Percentiles rank a stretch among this genome's conserved stretches.
phyloP scores from a whole-genome alignment of 2,329 filamentous ascomycete species.

The Neonectria coccinea region DNA sequence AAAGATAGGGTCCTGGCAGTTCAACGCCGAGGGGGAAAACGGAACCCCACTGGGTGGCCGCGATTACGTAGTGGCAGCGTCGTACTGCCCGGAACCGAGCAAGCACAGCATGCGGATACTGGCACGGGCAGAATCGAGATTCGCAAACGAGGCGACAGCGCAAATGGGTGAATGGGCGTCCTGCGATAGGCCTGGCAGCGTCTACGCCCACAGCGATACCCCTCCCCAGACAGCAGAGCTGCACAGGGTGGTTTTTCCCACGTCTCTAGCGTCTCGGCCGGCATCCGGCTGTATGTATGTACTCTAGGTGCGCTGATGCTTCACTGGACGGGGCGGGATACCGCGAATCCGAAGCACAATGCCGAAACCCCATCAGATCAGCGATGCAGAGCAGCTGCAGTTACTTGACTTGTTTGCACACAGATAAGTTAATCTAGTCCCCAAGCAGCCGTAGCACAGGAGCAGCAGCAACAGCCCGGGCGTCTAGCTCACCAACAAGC shows the following conservation, averaged over 20 bases:
- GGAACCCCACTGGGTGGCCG: conserved; percentile 25
- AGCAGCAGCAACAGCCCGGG: not conserved
- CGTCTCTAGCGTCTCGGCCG: conserved; percentile 24
- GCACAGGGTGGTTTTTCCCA: conserved; percentile 4
- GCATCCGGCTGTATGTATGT: conserved; percentile 14
- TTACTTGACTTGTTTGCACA: not conserved
- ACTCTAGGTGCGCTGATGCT: not conserved
- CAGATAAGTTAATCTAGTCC: not conserved
- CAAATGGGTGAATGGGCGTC: conserved; percentile 4
- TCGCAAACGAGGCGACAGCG: not conserved
- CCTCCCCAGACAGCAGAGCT: conserved; percentile 16
- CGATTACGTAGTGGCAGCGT: conserved; percentile 33
- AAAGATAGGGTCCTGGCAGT: conserved; percentile 19
- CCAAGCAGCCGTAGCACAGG: not conserved
- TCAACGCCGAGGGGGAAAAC: conserved; percentile 18
- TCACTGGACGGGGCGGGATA: conserved; percentile 4
- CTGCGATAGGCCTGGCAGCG: conserved; percentile 19
- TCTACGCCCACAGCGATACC: conserved; percentile 10
- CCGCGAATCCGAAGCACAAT: conserved; percentile 20
- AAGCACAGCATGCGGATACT: conserved; percentile 2
- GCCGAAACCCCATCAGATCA: conserved; percentile 17
- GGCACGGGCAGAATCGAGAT: conserved; percentile 3
- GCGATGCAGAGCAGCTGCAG: not conserved
- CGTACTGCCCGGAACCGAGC: conserved; percentile 2
- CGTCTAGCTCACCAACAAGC: conserved; percentile 15